Percentiles rank a stretch among this genome's conserved stretches.
phyloP scores from a whole-genome alignment of 1,284 basidiomycete species.

The Caloboletus firmus region DNA sequence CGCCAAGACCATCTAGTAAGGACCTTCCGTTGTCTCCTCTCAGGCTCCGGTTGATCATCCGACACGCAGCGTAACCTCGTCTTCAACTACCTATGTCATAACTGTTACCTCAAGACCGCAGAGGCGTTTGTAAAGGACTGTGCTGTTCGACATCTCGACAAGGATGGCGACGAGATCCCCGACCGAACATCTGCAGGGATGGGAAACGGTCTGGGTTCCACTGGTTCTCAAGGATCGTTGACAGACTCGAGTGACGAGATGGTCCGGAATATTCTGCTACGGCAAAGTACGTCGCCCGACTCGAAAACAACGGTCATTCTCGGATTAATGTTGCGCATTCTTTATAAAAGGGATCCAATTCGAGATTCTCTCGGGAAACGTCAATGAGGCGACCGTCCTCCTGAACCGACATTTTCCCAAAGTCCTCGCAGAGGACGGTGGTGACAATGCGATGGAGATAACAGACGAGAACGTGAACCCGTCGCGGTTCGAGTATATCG shows the following conservation, averaged over 20 bases:
- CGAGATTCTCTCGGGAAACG: conserved; percentile 65
- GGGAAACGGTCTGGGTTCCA: conserved; percentile 11
- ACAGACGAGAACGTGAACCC: conserved; percentile 30
- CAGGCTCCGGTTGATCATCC: conserved; percentile 2
- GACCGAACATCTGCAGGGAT: conserved; percentile 16
- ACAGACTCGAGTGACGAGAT: conserved; percentile 43
- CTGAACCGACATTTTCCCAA: conserved; percentile 68
- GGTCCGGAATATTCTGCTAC: conserved; percentile 49
- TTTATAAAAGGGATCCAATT: conserved; percentile 57
- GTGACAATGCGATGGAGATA: conserved; percentile 20
- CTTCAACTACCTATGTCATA: conserved; percentile 77
- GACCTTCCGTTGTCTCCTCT: neutral
- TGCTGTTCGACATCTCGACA: conserved; percentile 56
- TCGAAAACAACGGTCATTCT: neutral
- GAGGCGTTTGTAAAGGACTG: conserved; percentile 70
- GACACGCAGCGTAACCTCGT: conserved; percentile 64
- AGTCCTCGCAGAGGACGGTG: conserved; percentile 48
- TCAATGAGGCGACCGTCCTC: conserved; percentile 66
- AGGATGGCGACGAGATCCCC: conserved; percentile 66
- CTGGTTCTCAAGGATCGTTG: conserved; percentile 21
- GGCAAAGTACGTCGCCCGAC: conserved; percentile 52
- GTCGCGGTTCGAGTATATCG: conserved; percentile 45
- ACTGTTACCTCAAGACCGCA: conserved; percentile 70
- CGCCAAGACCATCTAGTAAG: conserved; percentile 33
- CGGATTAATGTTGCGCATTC: conserved; percentile 7